Evolutionary conservation across 495 filamentous ascomycete genomes (phyloP).

Genomic region (Penicillium coprophilum): DNA sequence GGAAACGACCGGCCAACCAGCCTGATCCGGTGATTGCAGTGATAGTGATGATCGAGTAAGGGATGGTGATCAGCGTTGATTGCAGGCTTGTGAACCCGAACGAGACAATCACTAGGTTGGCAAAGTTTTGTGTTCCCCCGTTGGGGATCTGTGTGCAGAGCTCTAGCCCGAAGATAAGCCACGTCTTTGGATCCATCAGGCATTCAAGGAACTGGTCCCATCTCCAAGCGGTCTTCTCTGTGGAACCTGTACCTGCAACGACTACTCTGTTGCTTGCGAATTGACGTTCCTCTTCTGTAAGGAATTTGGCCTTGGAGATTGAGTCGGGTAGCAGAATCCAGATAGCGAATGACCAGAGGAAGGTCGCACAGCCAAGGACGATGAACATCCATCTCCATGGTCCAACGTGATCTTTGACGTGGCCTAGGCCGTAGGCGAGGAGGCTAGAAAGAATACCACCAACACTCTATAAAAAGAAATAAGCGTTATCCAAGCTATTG

Average conservation of each 20-base stretch:
- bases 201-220: constrained; percentile 53
- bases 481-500: neutral
- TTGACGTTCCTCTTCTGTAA: constrained; percentile 53
- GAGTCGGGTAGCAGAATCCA: constrained; percentile 59
- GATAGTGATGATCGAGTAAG: constrained; percentile 43
- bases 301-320: constrained; percentile 59
- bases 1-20: constrained; percentile 37
- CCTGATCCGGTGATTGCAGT: constrained; percentile 38
- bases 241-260: constrained; percentile 42
- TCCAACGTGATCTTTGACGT: constrained; percentile 46
- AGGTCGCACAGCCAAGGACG: constrained; percentile 52
- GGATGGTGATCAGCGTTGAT: constrained; percentile 44
- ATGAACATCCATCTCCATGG: constrained; percentile 57
- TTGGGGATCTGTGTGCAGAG: constrained; percentile 49
- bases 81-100: constrained; percentile 47
- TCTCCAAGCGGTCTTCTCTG: constrained; percentile 57
- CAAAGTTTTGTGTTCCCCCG: constrained; percentile 48
- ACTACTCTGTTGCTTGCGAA: constrained; percentile 52
- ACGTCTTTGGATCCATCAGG: constrained; percentile 57
- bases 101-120: constrained; percentile 43
- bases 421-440: constrained; percentile 57
- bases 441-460: constrained; percentile 57
- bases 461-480: constrained; percentile 33
- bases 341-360: constrained; percentile 54
- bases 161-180: constrained; percentile 60